These are phyloP conservation scores for Sanghuangporus weigelae DNA, from an alignment of 1,284 basidiomycete species.

Conservation along the genomic window DNA sequence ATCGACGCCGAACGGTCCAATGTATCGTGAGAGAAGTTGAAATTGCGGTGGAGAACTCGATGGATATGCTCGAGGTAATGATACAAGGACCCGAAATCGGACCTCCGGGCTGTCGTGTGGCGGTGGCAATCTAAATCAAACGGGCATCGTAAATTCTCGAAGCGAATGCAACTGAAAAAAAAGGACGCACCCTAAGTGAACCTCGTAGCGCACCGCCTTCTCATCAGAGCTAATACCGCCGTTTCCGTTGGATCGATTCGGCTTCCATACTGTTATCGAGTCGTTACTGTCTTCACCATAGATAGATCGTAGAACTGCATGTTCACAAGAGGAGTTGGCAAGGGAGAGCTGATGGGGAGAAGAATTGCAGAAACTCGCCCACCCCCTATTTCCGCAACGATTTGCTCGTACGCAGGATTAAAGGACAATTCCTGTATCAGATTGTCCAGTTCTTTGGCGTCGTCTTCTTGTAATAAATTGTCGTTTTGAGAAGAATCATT, in stretches of 20 bases:
- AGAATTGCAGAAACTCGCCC: slow-evolving; percentile 23
- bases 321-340: slow-evolving; percentile 19
- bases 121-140: slow-evolving; percentile 42
- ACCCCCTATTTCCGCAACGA: slow-evolving; percentile 69
- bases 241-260: slow-evolving; percentile 14
- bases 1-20: slow-evolving; percentile 76
- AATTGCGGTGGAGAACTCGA: slow-evolving; percentile 69
- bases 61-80: slow-evolving; percentile 72
- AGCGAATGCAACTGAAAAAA: slow-evolving; percentile 19
- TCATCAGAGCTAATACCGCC: slow-evolving; percentile 20
- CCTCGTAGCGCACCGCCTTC: slow-evolving; percentile 61
- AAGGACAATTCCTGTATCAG: slow-evolving; percentile 43
- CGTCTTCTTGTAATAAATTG: slow-evolving; percentile 17
- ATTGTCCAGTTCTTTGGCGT: slow-evolving; percentile 34
- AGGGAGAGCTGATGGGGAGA: slow-evolving; percentile 20
- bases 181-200: slow-evolving; percentile 39
- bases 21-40: slow-evolving; percentile 81
- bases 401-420: slow-evolving; percentile 46
- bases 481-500: neutral
- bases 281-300: slow-evolving; percentile 58
- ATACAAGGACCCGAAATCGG: slow-evolving; percentile 63
- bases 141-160: slow-evolving; percentile 19
- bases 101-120: slow-evolving; percentile 47
- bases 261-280: slow-evolving; percentile 18
- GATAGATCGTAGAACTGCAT: slow-evolving; percentile 73